phyloP scores from a whole-genome alignment of 2,329 filamentous ascomycete species.

The Diaporthe australafricana region DNA sequence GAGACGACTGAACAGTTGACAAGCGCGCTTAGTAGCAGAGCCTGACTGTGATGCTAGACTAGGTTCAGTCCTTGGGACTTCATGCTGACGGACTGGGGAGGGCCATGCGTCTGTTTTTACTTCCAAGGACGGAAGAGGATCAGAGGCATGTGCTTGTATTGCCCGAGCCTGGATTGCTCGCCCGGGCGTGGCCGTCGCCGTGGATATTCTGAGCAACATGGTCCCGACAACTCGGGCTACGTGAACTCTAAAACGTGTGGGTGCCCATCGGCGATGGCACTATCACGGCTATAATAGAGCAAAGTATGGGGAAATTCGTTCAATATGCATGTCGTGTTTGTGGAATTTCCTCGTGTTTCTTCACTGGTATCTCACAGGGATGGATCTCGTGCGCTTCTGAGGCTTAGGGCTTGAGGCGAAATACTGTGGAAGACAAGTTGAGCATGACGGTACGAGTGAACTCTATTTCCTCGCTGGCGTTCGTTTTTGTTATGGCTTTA shows the following conservation, averaged over 20 bases:
- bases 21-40: too few species aligned
- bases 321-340: slow-evolving; percentile 10
- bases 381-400: background rate
- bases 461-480: slow-evolving; percentile 1
- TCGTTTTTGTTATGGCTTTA: background rate
- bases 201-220: background rate
- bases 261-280: slow-evolving; percentile 1
- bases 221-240: slow-evolving; percentile 10
- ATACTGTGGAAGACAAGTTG: background rate
- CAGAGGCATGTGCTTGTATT: background rate
- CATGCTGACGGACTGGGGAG: background rate
- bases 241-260: slow-evolving; percentile 6
- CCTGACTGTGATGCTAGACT: too few species aligned
- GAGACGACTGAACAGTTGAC: background rate
- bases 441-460: background rate
- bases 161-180: background rate
- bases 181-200: slow-evolving; percentile 15
- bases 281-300: background rate
- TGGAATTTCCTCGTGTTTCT: background rate
- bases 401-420: background rate
- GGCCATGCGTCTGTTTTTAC: background rate
- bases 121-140: slow-evolving; percentile 16
- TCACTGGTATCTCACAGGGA: background rate
- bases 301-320: slow-evolving; percentile 15
- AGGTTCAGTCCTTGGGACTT: too few species aligned